These are phyloP conservation scores for Syzygium malaccense DNA, from an alignment of 441 rosid species.

Conservation along the genomic window DNA sequence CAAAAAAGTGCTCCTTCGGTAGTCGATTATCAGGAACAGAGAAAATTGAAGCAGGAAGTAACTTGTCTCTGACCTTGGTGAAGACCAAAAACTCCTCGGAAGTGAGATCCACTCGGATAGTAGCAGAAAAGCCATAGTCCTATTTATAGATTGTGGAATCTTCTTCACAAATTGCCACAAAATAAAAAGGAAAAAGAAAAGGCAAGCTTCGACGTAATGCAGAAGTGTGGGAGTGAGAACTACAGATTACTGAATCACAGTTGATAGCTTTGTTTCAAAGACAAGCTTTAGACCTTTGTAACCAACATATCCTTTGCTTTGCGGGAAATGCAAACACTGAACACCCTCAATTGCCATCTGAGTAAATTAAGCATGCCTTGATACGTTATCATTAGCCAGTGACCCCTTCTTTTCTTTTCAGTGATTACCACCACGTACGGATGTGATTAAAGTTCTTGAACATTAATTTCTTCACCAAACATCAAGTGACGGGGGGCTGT, in stretches of 20 bases:
- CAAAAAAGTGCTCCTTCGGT: not conserved
- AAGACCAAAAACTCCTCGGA: not conserved
- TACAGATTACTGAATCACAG: not conserved
- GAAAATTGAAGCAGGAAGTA: not conserved
- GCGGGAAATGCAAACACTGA: constrained; percentile 17
- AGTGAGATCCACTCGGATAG: not conserved
- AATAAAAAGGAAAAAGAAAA: not conserved
- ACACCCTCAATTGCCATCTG: not conserved
- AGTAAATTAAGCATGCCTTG: not conserved
- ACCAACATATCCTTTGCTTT: constrained; percentile 33
- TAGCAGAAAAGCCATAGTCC: not conserved
- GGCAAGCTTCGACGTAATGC: not conserved
- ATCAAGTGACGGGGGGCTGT: not conserved
- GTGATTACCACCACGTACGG: not conserved
- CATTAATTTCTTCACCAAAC: not conserved
- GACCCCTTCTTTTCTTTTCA: not conserved
- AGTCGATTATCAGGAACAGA: not conserved
- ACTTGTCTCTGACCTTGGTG: not conserved
- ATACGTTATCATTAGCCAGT: not conserved
- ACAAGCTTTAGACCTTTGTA: constrained; percentile 37
- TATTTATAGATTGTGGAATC: not conserved
- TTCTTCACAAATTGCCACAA: not conserved
- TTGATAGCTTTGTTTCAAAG: constrained; percentile 55
- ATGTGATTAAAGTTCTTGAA: not conserved
- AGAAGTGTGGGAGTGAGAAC: not conserved